Percentiles rank a stretch among this genome's conserved stretches.
phyloP scores from a whole-genome alignment of 2,329 filamentous ascomycete genomes.

The Diplodia scrobiculata region DNA sequence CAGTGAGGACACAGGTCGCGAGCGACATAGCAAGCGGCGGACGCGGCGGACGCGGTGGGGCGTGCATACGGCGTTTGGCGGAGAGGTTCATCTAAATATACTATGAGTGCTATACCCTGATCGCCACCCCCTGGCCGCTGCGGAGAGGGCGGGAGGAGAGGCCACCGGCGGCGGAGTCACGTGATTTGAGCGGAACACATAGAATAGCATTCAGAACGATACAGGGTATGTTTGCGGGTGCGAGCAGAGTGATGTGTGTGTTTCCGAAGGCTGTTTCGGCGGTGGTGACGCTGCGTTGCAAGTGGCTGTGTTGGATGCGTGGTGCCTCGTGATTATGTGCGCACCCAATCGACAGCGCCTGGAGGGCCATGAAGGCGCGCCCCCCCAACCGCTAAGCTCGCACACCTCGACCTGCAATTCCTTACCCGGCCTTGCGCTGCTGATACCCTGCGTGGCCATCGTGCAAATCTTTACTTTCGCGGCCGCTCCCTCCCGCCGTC shows the following conservation, averaged over 20 bases:
- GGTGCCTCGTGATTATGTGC: constrained; percentile 26
- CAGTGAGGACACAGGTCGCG: neutral
- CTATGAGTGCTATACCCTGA: constrained; percentile 16
- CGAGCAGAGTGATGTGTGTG: neutral
- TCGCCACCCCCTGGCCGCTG: constrained; percentile 24
- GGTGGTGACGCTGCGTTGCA: neutral
- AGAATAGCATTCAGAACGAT: neutral
- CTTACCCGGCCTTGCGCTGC: constrained; percentile 25
- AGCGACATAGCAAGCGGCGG: neutral
- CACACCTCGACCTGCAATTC: constrained; percentile 28
- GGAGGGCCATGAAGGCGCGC: constrained; percentile 18
- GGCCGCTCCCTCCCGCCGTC: constrained; percentile 7
- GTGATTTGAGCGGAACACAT: constrained; percentile 2
- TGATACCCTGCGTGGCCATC: constrained; percentile 26
- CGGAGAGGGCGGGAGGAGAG: constrained; percentile 19
- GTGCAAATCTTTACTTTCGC: constrained; percentile 22
- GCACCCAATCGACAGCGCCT: constrained; percentile 19
- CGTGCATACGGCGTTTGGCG: constrained; percentile 8
- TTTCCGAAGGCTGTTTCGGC: neutral
- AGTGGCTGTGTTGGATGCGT: constrained; percentile 11
- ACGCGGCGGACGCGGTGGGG: neutral
- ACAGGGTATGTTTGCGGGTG: neutral
- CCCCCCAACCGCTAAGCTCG: constrained; percentile 25
- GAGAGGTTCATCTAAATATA: constrained; percentile 24
- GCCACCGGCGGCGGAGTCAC: constrained; percentile 10